Percentiles rank a stretch among this genome's conserved stretches.
Evolutionary conservation across 257 asterid genomes (phyloP).

Genomic region (Striga asiatica): DNA sequence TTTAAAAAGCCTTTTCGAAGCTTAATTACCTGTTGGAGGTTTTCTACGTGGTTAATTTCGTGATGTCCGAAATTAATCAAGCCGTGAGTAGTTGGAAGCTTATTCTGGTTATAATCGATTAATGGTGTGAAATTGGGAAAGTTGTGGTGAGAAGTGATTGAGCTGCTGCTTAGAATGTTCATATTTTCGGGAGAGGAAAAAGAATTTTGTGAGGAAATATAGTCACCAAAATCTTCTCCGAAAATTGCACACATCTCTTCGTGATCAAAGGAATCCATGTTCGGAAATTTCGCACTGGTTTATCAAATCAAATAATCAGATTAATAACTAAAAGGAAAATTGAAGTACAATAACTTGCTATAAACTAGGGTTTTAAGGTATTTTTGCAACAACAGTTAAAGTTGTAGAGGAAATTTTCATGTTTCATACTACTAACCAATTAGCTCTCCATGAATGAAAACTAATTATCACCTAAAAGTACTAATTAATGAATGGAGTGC

Average conservation of each 20-base stretch:
- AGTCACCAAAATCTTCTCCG: background rate
- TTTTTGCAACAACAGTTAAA: no score
- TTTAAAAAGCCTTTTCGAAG: no score
- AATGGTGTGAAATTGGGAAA: background rate
- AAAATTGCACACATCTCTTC: conserved; percentile 8
- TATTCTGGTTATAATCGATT: background rate
- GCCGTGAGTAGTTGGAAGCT: background rate
- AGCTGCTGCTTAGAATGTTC: background rate
- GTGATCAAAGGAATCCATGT: background rate
- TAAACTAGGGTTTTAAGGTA: no score
- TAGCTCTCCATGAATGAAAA: no score
- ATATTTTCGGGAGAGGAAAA: background rate
- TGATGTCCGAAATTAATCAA: background rate
- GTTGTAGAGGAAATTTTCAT: no score
- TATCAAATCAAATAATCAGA: no score
- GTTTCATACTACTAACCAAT: no score
- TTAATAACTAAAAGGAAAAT: no score
- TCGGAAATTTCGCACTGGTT: background rate
- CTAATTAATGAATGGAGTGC: no score
- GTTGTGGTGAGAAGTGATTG: background rate
- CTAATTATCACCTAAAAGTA: no score
- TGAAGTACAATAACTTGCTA: no score
- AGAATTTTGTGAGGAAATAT: no score
- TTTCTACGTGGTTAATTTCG: background rate
- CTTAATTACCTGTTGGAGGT: background rate